Percentiles rank a stretch among this genome's conserved stretches.
phyloP scores from a whole-genome alignment of 2,329 filamentous ascomycete genomes.

The Monilinia fructicola region DNA sequence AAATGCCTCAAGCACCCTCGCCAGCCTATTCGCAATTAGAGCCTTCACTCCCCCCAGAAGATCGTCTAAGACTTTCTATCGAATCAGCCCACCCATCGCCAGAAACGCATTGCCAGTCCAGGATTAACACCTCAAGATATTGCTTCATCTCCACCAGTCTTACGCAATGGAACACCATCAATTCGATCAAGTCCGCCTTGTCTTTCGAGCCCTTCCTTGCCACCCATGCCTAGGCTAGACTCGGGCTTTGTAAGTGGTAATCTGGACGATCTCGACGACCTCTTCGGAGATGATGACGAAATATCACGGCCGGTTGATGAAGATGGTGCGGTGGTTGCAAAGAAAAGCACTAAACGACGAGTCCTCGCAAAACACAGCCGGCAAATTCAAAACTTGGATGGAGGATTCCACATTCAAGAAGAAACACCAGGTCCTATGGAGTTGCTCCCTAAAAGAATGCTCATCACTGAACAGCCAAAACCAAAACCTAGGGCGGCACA shows the following conservation, averaged over 20 bases:
- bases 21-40: slow-evolving; percentile 45
- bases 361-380: slow-evolving; percentile 25
- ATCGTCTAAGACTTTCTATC: slow-evolving; percentile 39
- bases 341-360: slow-evolving; percentile 38
- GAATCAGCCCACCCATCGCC: slow-evolving; percentile 51
- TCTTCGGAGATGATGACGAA: slow-evolving; percentile 60
- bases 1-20: slow-evolving; percentile 38
- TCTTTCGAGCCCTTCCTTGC: slow-evolving; percentile 60
- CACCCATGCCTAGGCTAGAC: slow-evolving; percentile 60
- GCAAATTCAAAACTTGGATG: slow-evolving; percentile 25
- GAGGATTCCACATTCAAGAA: slow-evolving; percentile 41
- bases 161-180: slow-evolving; percentile 59
- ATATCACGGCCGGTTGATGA: slow-evolving; percentile 41
- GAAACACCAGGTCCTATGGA: slow-evolving; percentile 45
- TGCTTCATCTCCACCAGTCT: slow-evolving; percentile 84
- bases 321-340: slow-evolving; percentile 41
- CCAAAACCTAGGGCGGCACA: slow-evolving; percentile 39
- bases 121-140: slow-evolving; percentile 76
- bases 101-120: slow-evolving; percentile 50
- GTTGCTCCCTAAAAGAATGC: slow-evolving; percentile 43
- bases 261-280: slow-evolving; percentile 42
- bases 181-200: slow-evolving; percentile 78
- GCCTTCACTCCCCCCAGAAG: slow-evolving; percentile 38
- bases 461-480: slow-evolving; percentile 35
- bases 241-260: slow-evolving; percentile 86